Percentiles rank a stretch among this genome's conserved stretches.
Evolutionary conservation across 345 rosid genomes (phyloP).

Genomic region (Pistacia vera): DNA sequence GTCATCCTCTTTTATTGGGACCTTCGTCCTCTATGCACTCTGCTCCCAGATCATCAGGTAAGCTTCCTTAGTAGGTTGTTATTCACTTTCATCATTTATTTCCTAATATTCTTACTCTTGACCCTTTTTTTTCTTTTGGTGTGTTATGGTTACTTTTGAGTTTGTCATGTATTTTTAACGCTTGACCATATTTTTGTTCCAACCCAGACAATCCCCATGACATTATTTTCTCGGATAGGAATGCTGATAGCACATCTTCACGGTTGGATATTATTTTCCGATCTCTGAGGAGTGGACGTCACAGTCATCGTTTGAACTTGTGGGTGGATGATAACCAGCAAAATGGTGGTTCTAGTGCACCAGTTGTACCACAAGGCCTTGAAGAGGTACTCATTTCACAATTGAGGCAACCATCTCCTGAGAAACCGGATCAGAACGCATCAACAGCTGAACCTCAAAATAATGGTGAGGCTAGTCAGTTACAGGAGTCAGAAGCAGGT

Average conservation of each 20-base stretch:
- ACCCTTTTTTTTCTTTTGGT: neutral
- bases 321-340: slow-evolving; percentile 92
- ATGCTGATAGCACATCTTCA: slow-evolving; percentile 46
- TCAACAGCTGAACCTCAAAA: slow-evolving; percentile 48
- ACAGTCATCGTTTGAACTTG: slow-evolving; percentile 81
- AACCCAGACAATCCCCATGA: slow-evolving; percentile 53
- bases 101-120: neutral
- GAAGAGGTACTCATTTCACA: slow-evolving; percentile 93
- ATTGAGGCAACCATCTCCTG: slow-evolving; percentile 70
- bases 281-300: slow-evolving; percentile 85
- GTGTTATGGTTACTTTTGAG: neutral
- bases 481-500: slow-evolving; percentile 50
- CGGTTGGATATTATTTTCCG: slow-evolving; percentile 84
- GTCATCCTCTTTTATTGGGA: slow-evolving; percentile 87
- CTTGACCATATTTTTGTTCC: slow-evolving; percentile 1
- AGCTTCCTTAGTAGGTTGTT: slow-evolving; percentile 2
- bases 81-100: neutral
- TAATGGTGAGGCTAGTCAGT: slow-evolving; percentile 42
- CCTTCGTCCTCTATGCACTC: slow-evolving; percentile 49
- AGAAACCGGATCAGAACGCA: slow-evolving; percentile 58
- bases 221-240: slow-evolving; percentile 54
- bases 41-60: slow-evolving; percentile 67
- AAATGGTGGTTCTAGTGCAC: slow-evolving; percentile 69
- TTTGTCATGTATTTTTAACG: neutral
- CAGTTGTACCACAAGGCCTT: slow-evolving; percentile 80